These are phyloP conservation scores for Sextonia rubra DNA, from an alignment of 164 flowering plant species.

Conservation along the genomic window DNA sequence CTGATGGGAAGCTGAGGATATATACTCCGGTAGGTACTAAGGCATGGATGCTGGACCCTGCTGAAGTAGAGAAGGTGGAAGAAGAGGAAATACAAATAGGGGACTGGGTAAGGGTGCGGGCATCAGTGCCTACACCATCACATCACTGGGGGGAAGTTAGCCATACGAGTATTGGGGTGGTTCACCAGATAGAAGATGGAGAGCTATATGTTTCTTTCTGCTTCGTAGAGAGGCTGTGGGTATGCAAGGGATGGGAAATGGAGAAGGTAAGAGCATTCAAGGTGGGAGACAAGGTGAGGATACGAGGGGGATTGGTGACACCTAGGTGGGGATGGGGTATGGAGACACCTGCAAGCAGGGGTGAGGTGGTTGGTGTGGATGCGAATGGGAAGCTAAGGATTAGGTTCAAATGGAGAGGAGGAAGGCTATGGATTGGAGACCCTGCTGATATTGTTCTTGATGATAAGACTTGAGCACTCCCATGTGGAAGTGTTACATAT, in stretches of 20 bases:
- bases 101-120: constrained; percentile 82
- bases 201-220: constrained; percentile 91
- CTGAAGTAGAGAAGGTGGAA: constrained; percentile 76
- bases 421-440: constrained; percentile 89
- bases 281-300: constrained; percentile 80
- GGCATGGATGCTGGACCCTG: constrained; percentile 90
- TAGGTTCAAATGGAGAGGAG: constrained; percentile 89
- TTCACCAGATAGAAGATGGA: constrained; percentile 74
- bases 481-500: constrained; percentile 2
- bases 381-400: constrained; percentile 93
- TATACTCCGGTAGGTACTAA: constrained; percentile 82
- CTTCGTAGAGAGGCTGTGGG: constrained; percentile 86
- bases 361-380: constrained; percentile 84
- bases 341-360: constrained; percentile 94
- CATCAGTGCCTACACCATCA: constrained; percentile 57
- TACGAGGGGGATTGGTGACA: constrained; percentile 65
- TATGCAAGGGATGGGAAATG: constrained; percentile 76
- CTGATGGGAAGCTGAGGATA: constrained; percentile 86
- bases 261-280: constrained; percentile 67
- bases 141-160: constrained; percentile 95
- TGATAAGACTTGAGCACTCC: constrained; percentile 19
- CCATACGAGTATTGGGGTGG: constrained; percentile 80
- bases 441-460: constrained; percentile 93
- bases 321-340: constrained; percentile 99
- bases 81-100: constrained; percentile 68